Conservation (phyloP, 495 filamentous ascomycete species). For the Diplogelasinospora grovesii region DNA sequence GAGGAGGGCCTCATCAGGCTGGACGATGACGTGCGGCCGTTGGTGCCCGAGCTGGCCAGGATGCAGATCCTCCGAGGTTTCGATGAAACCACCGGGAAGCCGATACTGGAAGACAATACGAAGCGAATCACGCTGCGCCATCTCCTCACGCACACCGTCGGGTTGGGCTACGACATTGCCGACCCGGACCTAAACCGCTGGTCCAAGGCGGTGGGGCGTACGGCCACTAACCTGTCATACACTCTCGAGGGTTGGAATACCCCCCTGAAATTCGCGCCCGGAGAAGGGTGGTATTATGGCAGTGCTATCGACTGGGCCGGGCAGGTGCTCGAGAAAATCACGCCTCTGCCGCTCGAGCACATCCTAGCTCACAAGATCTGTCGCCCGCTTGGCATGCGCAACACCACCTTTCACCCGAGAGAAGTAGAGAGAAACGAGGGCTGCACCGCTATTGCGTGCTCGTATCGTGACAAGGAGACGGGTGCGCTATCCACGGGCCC, state of each 20-base stretch:
- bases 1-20: slow-evolving; percentile 15
- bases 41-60: slow-evolving; percentile 17
- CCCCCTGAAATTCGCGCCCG: slow-evolving; percentile 24
- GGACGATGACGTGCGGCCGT: slow-evolving; percentile 18
- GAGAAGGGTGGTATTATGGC: slow-evolving; percentile 28
- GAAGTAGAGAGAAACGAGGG: background rate
- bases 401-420: slow-evolving; percentile 15
- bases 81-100: slow-evolving; percentile 10
- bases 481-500: slow-evolving; percentile 3
- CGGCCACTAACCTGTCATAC: slow-evolving; percentile 5
- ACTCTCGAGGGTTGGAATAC: slow-evolving; percentile 23
- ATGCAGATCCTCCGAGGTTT: slow-evolving; percentile 21
- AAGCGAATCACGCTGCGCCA: slow-evolving; percentile 23
- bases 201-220: slow-evolving; percentile 15
- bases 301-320: slow-evolving; percentile 27
- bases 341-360: slow-evolving; percentile 13
- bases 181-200: slow-evolving; percentile 21
- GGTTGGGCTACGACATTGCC: slow-evolving; percentile 20
- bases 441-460: slow-evolving; percentile 1
- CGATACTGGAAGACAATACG: slow-evolving; percentile 21
- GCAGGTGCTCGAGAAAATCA: slow-evolving; percentile 16
- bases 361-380: slow-evolving; percentile 20
- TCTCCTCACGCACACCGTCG: slow-evolving; percentile 27
- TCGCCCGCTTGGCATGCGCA: slow-evolving; percentile 15
- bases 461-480: slow-evolving; percentile 2